These are phyloP conservation scores for Pleurotus sapidus DNA, from an alignment of 768 basidiomycete genomes.

Conservation along the genomic window DNA sequence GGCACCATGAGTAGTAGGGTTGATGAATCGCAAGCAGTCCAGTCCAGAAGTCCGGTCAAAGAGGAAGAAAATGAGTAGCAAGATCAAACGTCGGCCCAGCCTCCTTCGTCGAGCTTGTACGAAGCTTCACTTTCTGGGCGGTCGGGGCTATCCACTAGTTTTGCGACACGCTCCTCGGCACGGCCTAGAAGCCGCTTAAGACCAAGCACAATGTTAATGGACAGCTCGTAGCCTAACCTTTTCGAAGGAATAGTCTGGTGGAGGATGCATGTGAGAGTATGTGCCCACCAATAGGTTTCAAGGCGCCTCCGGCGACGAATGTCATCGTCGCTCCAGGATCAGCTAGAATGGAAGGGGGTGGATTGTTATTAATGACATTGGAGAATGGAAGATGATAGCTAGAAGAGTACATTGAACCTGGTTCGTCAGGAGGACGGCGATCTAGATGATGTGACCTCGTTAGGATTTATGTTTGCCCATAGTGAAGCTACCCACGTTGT, in stretches of 20 bases:
- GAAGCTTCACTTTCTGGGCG: constrained; percentile 89
- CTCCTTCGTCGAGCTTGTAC: constrained; percentile 88
- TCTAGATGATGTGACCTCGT: constrained; percentile 38
- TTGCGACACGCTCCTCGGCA: constrained; percentile 88
- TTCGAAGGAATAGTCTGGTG: constrained; percentile 82
- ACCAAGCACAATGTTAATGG: not conserved
- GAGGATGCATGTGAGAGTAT: constrained; percentile 89
- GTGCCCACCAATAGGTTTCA: constrained; percentile 90
- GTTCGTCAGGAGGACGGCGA: constrained; percentile 86
- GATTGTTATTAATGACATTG: not conserved
- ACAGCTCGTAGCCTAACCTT: constrained; percentile 47
- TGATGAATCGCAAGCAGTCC: too few species aligned
- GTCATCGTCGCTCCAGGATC: constrained; percentile 96
- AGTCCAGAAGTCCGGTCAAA: too few species aligned
- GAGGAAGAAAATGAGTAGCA: not conserved
- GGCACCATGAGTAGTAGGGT: too few species aligned
- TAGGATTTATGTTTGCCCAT: too few species aligned
- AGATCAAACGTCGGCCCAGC: constrained; percentile 78
- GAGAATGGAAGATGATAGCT: not conserved
- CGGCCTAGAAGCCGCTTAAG: constrained; percentile 49
- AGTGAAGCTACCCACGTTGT: constrained; percentile 50
- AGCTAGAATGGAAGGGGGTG: constrained; percentile 37
- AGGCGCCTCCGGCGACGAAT: constrained; percentile 89
- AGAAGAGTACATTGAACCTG: constrained; percentile 76
- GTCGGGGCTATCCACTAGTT: constrained; percentile 87